Evolutionary conservation across 225 moss, liverwort and hornwort genomes (phyloP).

Genomic region (Physcomitrellopsis africana): DNA sequence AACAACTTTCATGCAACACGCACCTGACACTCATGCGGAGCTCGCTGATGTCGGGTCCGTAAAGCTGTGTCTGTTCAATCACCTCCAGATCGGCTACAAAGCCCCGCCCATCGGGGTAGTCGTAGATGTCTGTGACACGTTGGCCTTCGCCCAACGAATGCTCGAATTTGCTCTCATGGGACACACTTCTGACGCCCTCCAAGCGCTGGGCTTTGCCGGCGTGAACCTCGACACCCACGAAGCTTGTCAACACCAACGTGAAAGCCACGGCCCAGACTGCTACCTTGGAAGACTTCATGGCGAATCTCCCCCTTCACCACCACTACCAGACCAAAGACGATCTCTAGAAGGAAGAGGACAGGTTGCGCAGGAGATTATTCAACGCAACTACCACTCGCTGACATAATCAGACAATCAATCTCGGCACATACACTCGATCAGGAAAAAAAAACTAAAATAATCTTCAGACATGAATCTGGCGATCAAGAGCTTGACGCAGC

Average conservation of each 20-base stretch:
- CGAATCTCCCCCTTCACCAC: slow-evolving; percentile 41
- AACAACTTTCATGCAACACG: background rate
- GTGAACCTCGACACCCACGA: background rate
- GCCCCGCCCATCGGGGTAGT: slow-evolving; percentile 56
- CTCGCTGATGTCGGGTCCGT: slow-evolving; percentile 44
- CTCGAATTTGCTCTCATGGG: too few relatives aligned
- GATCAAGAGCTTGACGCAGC: too few relatives aligned
- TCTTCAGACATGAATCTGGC: too few relatives aligned
- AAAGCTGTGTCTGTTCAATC: slow-evolving; percentile 43
- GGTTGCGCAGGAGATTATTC: slow-evolving; percentile 28
- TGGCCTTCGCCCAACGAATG: slow-evolving; percentile 49
- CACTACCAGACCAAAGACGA: slow-evolving; percentile 36
- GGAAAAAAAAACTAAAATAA: too few relatives aligned
- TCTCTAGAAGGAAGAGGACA: slow-evolving; percentile 42
- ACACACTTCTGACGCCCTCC: too few relatives aligned
- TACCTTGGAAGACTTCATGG: slow-evolving; percentile 33
- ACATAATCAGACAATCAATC: too few relatives aligned
- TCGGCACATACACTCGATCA: too few relatives aligned
- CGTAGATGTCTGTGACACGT: slow-evolving; percentile 56
- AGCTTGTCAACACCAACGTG: slow-evolving; percentile 11
- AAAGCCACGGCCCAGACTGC: slow-evolving; percentile 3
- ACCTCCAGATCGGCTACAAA: slow-evolving; percentile 58
- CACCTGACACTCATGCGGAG: slow-evolving; percentile 69
- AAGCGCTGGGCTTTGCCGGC: background rate
- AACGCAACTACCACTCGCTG: slow-evolving; percentile 41